A percentile compares a stretch with the other conserved stretches of the same genome.
Conservation (phyloP, 1,284 basidiomycete genomes). For the Coniferiporia sulphurascens region DNA sequence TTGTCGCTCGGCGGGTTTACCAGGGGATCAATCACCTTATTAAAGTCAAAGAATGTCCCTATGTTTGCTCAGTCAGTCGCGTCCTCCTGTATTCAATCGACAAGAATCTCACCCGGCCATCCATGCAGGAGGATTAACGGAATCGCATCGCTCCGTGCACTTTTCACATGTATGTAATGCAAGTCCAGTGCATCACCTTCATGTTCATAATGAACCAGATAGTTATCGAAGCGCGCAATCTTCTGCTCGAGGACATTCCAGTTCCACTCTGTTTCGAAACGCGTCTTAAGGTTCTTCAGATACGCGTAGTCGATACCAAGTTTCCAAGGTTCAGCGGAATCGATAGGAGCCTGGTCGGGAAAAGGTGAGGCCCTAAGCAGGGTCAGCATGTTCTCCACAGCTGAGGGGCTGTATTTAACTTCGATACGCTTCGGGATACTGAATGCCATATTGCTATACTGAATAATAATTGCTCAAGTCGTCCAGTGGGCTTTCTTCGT, state of each 20-base stretch:
- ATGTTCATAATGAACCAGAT: constrained; percentile 19
- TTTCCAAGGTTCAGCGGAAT: constrained; percentile 12
- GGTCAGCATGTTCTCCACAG: constrained; percentile 13
- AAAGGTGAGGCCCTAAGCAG: constrained; percentile 15
- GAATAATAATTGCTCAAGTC: too few species aligned
- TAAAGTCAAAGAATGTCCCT: constrained; percentile 26
- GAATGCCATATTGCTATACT: constrained; percentile 1
- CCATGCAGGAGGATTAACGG: constrained; percentile 24
- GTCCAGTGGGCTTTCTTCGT: too few species aligned
- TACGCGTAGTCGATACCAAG: constrained; percentile 20
- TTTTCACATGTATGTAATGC: constrained; percentile 24
- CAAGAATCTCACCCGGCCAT: constrained; percentile 21
- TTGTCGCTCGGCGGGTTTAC: constrained; percentile 20
- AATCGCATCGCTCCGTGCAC: constrained; percentile 20
- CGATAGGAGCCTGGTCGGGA: constrained; percentile 15
- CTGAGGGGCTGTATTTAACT: constrained; percentile 3
- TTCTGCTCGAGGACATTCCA: constrained; percentile 14
- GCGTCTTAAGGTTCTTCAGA: constrained; percentile 16
- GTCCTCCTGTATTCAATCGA: neutral
- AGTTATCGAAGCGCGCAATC: constrained; percentile 17
- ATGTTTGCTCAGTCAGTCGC: neutral
- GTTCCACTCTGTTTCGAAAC: constrained; percentile 17
- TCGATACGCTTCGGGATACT: neutral
- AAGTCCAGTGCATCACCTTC: constrained; percentile 17
- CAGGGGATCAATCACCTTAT: constrained; percentile 24